Conservation (phyloP, 2,329 filamentous ascomycete genomes). For the Magnaporthiopsis rhizophila region DNA sequence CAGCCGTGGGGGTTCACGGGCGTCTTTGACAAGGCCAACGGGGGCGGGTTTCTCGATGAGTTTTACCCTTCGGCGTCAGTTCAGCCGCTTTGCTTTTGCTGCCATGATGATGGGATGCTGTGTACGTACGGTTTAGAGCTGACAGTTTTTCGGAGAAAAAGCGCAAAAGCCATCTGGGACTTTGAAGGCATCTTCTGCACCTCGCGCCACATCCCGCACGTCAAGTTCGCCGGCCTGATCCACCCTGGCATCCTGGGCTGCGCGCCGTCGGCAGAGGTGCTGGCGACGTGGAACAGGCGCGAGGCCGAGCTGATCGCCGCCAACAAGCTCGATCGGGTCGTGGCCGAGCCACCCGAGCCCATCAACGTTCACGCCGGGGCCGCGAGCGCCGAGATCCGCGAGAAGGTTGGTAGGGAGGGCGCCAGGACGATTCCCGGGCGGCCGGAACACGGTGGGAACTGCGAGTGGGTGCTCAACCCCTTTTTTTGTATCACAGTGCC, state of each 20-base stretch:
- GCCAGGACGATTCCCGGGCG: slow-evolving; percentile 79
- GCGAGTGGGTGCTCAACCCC: slow-evolving; percentile 41
- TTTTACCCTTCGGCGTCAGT: slow-evolving; percentile 72
- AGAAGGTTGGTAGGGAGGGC: slow-evolving; percentile 66
- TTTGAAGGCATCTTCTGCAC: slow-evolving; percentile 61
- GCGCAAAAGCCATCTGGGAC: slow-evolving; percentile 51
- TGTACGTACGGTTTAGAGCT: too few relatives aligned
- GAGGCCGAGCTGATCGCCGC: slow-evolving; percentile 72
- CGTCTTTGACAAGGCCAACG: slow-evolving; percentile 71
- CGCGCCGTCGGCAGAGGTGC: slow-evolving; percentile 70
- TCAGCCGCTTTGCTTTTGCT: too few relatives aligned
- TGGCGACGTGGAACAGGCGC: slow-evolving; percentile 75
- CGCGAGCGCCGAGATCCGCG: slow-evolving; percentile 48
- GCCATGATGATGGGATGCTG: too few relatives aligned
- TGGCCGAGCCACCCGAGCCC: slow-evolving; percentile 69
- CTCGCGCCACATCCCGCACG: slow-evolving; percentile 77
- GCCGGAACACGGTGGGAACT: slow-evolving; percentile 84
- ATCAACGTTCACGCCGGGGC: slow-evolving; percentile 65
- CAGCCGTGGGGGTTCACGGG: slow-evolving; percentile 88
- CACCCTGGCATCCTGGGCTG: slow-evolving; percentile 89
- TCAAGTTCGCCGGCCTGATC: slow-evolving; percentile 82
- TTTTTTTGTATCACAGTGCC: not conserved
- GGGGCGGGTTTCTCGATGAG: slow-evolving; percentile 83
- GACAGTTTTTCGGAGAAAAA: too few relatives aligned
- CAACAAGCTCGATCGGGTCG: slow-evolving; percentile 57